A percentile compares a stretch with the other conserved stretches of the same genome.
phyloP scores from a whole-genome alignment of 805 yeast species.

The Ogataea philodendri region DNA sequence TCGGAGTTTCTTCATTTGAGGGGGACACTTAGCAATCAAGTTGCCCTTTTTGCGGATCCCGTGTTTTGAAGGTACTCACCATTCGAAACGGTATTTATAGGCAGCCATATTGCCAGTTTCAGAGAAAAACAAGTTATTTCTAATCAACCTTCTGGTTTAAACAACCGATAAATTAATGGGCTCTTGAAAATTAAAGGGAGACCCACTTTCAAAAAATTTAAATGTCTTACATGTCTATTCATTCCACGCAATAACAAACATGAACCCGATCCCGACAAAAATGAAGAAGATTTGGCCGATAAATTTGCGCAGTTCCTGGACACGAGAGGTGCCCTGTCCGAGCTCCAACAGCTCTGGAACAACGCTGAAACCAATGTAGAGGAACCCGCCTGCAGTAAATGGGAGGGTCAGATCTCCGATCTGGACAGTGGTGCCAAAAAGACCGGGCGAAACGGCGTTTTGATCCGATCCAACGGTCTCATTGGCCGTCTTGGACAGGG shows the following conservation, averaged over 20 bases:
- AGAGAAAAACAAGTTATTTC: not conserved
- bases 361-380: conserved; percentile 74
- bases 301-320: conserved; percentile 40
- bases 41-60: not conserved
- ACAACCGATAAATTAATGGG: conserved; percentile 1
- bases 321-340: conserved; percentile 35
- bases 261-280: conserved; percentile 53
- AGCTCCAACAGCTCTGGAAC: conserved; percentile 66
- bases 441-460: no score
- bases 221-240: conserved; percentile 30
- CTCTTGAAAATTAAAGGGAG: conserved; percentile 2
- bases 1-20: not conserved
- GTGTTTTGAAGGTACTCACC: conserved; percentile 19
- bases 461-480: no score
- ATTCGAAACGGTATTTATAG: conserved; percentile 26
- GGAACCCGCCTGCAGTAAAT: conserved; percentile 73
- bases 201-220: conserved; percentile 5
- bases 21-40: not conserved
- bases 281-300: conserved; percentile 48
- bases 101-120: conserved; percentile 12
- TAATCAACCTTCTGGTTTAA: not conserved
- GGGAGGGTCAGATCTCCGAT: conserved; percentile 58
- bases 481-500: conserved; percentile 24
- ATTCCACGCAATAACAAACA: conserved; percentile 51
- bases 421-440: conserved; percentile 49